Evolutionary conservation across 805 yeast species (phyloP), one percentile per base, ranked within the genome.

Genomic region (Cyberlindnera sargentensis): DNA sequence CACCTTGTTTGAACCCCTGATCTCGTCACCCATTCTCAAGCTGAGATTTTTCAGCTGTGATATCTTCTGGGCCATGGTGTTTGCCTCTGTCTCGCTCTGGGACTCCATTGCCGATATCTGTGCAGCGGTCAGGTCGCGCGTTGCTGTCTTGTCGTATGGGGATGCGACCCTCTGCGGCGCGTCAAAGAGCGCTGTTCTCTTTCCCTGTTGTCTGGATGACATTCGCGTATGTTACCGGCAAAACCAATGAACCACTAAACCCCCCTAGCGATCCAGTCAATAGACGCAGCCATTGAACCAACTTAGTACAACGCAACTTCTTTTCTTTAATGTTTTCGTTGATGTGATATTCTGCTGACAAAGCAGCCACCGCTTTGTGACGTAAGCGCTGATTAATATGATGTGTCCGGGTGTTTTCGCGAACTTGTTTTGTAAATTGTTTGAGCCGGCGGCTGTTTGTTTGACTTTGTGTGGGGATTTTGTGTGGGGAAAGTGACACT

Each of bases 21-120:
- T 83, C 56, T 82, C 84, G 46, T 74, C 79, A 11, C 86, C 86
- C 74, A 82, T 82, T 50, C 65, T 71, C 37, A 71, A 39, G 2
- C 83, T 71, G 25, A 81, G 61, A 38, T 72, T 72, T 56, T 81
- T 82, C 43, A 83, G 62, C 28, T 76, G 67, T 39, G 67, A 62
- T 23, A 83, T 70, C 49, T 76, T 78, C 34, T 73, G 70, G 31
- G 73, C 67, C 73, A 83, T 74, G 2, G 71, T 63, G 24, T 70
- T 68, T 50, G 78, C 58, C 41, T 80, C 77, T 44, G 78, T 82
- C 31, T 78, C 84, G 47, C 74, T 74, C 56, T 83, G 90, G 3
- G 82, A 70, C 57, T 83, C 90, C 39, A 83, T 57, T 47, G 76
- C 78, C 23, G 82, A 73, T 51, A 80, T 54, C 44, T 72, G 68